Conservation (phyloP, 2,329 filamentous ascomycete species). For the Nothomitra cinnamomea region DNA sequence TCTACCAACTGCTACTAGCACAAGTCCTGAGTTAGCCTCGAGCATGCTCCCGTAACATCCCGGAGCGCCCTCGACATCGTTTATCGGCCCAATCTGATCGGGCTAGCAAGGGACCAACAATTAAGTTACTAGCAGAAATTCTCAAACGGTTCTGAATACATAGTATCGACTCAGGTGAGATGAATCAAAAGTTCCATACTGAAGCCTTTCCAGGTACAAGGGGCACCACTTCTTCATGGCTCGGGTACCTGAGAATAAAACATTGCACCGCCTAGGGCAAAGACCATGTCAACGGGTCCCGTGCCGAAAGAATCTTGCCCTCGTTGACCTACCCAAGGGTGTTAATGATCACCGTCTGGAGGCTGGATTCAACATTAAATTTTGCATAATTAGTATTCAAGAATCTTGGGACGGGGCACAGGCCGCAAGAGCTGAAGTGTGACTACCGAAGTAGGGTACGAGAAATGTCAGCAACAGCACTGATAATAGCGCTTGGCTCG, state of each 20-base stretch:
- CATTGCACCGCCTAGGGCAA: constrained; percentile 28
- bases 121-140: no score
- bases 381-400: constrained; percentile 9
- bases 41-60: no score
- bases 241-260: constrained; percentile 23
- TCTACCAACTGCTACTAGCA: no score
- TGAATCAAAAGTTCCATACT: no score
- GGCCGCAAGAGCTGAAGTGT: constrained; percentile 19
- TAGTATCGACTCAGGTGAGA: no score
- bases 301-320: constrained; percentile 22
- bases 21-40: no score
- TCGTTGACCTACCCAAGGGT: constrained; percentile 29
- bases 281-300: constrained; percentile 26
- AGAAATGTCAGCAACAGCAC: constrained; percentile 26
- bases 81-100: no score
- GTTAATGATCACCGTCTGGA: constrained; percentile 30
- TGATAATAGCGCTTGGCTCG: constrained; percentile 29
- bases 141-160: no score
- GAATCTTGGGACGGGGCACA: neutral
- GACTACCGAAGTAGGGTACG: constrained; percentile 26
- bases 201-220: neutral
- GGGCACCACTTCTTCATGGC: neutral
- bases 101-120: no score
- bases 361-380: constrained; percentile 25
- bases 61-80: no score